phyloP scores from a whole-genome alignment of 2,329 filamentous ascomycete genomes.

The Helminthosporium solani region DNA sequence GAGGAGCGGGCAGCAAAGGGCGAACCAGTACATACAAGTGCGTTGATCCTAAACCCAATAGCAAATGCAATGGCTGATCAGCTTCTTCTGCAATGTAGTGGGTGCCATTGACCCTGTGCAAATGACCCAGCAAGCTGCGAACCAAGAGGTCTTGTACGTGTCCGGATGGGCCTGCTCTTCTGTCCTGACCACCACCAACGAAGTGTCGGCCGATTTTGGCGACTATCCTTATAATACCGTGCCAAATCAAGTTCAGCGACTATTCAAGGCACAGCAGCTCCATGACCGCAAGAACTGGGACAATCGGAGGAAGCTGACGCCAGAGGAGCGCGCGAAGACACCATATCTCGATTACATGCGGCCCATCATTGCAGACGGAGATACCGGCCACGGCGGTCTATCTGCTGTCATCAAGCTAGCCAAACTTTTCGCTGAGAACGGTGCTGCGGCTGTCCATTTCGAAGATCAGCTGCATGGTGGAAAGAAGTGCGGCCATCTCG shows the following conservation, averaged over 20 bases:
- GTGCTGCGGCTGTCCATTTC: constrained; percentile 93
- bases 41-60: constrained; percentile 37
- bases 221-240: constrained; percentile 99
- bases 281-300: constrained; percentile 98
- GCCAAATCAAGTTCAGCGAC: constrained; percentile 92
- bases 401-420: constrained; percentile 93
- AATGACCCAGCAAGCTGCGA: constrained; percentile 96
- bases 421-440: constrained; percentile 96
- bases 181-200: constrained; percentile 88
- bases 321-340: constrained; percentile 70
- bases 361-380: constrained; percentile 93
- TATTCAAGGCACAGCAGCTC: constrained; percentile 95
- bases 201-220: constrained; percentile 95
- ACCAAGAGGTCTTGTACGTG: constrained; percentile 94
- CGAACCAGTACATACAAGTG: constrained; percentile 90
- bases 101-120: constrained; percentile 98
- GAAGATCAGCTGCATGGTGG: constrained; percentile 97
- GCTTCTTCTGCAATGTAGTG: constrained; percentile 57
- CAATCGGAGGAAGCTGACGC: constrained; percentile 71
- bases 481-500: constrained; percentile 97
- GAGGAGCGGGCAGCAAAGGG: constrained; percentile 74
- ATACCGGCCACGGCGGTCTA: constrained; percentile 90
- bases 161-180: constrained; percentile 98
- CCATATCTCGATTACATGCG: constrained; percentile 91
- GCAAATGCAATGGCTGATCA: constrained; percentile 31